Evolutionary conservation across 805 yeast genomes (phyloP), one percentile per base, ranked within the genome.

Genomic region (Nakazawaea siamensis): DNA sequence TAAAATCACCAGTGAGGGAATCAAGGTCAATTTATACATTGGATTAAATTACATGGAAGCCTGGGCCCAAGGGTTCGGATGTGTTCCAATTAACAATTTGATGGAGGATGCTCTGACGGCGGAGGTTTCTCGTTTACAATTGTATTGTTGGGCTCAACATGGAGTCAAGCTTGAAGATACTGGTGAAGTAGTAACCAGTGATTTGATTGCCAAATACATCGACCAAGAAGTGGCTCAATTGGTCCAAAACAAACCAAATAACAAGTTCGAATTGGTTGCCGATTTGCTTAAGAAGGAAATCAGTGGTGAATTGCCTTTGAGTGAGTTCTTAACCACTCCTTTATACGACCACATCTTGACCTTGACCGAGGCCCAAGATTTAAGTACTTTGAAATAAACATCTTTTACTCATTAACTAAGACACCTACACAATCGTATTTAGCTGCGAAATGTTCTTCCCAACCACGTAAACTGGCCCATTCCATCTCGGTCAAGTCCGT

Each of bases 91-190:
- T 56, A 81, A 82, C 64, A 73, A 76, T 55, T 66, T 82, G 57
- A 82, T 82, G 94, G 94, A 82, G 60, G 94, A 82, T 57, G 94
- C 94, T 19, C 92, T 92, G 23, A 82, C 94, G 33, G 90, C 92
- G 27, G 94, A 82, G 59, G 94, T 82, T 26, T 78, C 88, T 24
- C 72, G 92, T 62, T 70, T 86, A 42, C 90, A 81, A 60, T 65
- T 82, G 46, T 78, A 78, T 68, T 86, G 84, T 54, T 82, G 94
- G 94, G 82, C 77, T 34, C 79, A 76, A 40, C 88, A 82, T 54
- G 73, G 74, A 29, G 80, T 75, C 29, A 60, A 53, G 37, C 52
- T 72, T 41, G 67, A 73, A 37, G 84, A 79, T 48, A 66, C 76
- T 18, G 77, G 77, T 32, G 68, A 63, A 35, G 60, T 49, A 18